Evolutionary conservation across 2,329 filamentous ascomycete species (phyloP), one percentile per base, ranked within the genome.

Genomic region (Hypoxylon sp.): DNA sequence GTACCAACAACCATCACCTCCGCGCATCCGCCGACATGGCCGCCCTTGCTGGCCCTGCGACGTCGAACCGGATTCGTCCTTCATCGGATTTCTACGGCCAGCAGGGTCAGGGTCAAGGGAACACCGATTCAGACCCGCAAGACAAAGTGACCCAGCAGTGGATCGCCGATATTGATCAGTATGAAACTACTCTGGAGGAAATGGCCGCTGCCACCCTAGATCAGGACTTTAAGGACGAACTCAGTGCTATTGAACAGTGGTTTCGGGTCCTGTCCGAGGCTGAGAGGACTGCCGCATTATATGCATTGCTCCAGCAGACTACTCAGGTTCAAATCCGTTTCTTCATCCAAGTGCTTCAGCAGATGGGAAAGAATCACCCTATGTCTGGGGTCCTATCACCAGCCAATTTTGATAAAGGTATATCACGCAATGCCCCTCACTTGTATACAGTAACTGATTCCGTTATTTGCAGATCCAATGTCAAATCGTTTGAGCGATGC

Each of bases 191-290:
- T 1, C 81, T 99, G 75, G 96, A 98, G 80, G 96, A 99, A 79
- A 99, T 99, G 96, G 96, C 96, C 45, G 94, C 95, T 30, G 96
- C 96, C 27, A 98, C 96, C n/a, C 84, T 98, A 58, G 96, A 99
- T 78, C 96, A 99, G 83, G 96, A 99, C 78, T 99, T 99, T 85
- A 99, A 99, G 83, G 96, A 98, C 80, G 96, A 99, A 81, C 87
- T 99, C 66, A 97, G 94, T 78, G 96, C 96, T 72, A 99, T 99
- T 76, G 96, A 99, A 82, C 96, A 99, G 84, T 99, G 96, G 96
- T 99, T 99, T 81, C 91, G 94, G 68, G 96, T 99, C 57, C 84
- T 99, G 70, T 98, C 95, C 76, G 96, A 98, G 81, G 94, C 96
- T 27, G 96, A 99, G 81, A 88, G 96, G 68, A 99, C 96, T 19